Evolutionary conservation across 139 green algal genomes (phyloP).

Genomic region (Protoeuglena noctilucae): DNA sequence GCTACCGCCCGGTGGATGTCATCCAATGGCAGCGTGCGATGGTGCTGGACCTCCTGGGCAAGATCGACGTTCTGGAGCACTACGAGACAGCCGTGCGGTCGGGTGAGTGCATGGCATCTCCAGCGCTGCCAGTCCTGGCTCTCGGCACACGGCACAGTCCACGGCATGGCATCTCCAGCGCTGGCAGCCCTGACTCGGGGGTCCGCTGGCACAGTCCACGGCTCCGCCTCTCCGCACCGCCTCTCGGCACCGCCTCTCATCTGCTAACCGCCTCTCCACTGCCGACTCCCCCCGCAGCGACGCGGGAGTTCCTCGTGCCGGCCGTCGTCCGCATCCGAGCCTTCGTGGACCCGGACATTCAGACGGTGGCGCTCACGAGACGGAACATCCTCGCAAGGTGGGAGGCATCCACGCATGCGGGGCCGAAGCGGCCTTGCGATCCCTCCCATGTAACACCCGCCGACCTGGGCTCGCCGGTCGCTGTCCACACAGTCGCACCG

Average conservation of each 20-base stretch:
- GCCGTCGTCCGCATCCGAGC: slow-evolving; percentile 20
- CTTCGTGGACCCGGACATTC: slow-evolving; percentile 14
- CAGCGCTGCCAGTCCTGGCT: no score
- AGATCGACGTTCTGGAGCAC: slow-evolving; percentile 46
- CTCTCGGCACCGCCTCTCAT: no score
- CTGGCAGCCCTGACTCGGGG: no score
- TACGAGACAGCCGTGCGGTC: slow-evolving; percentile 21
- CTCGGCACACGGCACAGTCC: no score
- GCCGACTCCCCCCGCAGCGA: no score
- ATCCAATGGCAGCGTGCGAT: slow-evolving; percentile 31
- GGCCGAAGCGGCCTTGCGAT: slow-evolving; percentile 1
- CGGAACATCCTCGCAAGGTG: slow-evolving; percentile 33
- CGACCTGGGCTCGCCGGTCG: neutral
- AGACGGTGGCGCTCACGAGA: slow-evolving; percentile 20
- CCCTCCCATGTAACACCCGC: no score
- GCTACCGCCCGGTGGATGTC: slow-evolving; percentile 37
- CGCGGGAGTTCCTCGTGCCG: slow-evolving; percentile 13
- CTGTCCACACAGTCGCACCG: neutral
- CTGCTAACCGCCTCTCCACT: no score
- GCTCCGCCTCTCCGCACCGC: no score
- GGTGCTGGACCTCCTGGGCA: slow-evolving; percentile 28
- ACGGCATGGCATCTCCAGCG: no score
- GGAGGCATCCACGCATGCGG: no score
- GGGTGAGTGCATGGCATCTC: no score
- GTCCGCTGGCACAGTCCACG: no score